Base-by-base conservation (phyloP, 768 basidiomycete genomes). In the Leccinum rimulosum region DNA sequence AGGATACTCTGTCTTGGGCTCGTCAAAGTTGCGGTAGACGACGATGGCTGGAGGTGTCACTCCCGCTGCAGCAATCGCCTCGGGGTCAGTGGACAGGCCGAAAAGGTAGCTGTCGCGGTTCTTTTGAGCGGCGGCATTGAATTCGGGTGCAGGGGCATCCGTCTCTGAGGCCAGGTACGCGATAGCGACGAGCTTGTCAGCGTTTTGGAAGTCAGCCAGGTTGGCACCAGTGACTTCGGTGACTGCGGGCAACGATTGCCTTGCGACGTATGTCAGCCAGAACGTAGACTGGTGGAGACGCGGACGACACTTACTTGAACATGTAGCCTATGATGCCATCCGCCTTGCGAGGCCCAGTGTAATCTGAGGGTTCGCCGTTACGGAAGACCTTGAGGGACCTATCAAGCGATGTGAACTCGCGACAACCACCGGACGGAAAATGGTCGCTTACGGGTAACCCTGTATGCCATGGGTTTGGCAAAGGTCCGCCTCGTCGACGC, bases 311-410 rank as follows among this genome's bases (percentile, higher is more conserved):
- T 67, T 62, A 95, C 95, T 98, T 98, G 80, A 84, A 72, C 96
- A 98, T 98, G 79, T 97, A 97, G 74, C 86, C 86, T 71, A 96
- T 79, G 69, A 99, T 99, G 17, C 97, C 95, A 63, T 98, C 97
- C 10, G 94, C 89, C 74, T 97, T 93, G 54, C 97, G 82, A 15
- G 94, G 90, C 49, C 97, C 97, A 56, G 68, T 73, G 75, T 98
- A 99, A 25, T 98, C 95, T 1, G 80, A 73, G 22, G 87, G 72
- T 27, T 84, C 83, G 50, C 97, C 97, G 58, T 88, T 84, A 65
- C 87, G 88, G 85, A 94, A 98, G 27, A 98, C 88, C 73, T 96
- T 94, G 63, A 97, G 76, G 14, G 93, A 93, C 5, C 93, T 54
- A 50, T 17, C n/a, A 31, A 25, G 7, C 27, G 22, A 51, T 1